These are phyloP conservation scores for Plasmodium malariae DNA, from an alignment of 169 alveolate species.

Conservation along the genomic window DNA sequence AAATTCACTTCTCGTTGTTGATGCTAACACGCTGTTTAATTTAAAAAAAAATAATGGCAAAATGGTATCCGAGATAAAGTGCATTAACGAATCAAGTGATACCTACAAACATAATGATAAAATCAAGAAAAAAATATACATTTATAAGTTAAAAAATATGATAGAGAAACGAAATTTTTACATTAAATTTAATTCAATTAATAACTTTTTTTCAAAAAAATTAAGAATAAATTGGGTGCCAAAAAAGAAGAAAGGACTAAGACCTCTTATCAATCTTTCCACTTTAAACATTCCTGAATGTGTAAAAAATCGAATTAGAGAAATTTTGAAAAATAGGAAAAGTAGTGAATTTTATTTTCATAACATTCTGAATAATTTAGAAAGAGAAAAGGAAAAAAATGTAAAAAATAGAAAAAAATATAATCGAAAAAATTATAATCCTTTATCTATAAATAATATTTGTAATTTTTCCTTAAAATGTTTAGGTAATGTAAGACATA, in stretches of 20 bases:
- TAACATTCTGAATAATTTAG: slow-evolving; percentile 50
- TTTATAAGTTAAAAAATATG: slow-evolving; percentile 33
- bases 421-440: slow-evolving; percentile 59
- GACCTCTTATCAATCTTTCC: slow-evolving; percentile 70
- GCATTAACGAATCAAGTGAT: too few species aligned
- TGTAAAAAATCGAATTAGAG: slow-evolving; percentile 47
- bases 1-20: too few species aligned
- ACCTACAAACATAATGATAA: background rate
- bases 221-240: slow-evolving; percentile 76
- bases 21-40: too few species aligned
- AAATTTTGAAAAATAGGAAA: slow-evolving; percentile 58
- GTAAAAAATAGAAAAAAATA: slow-evolving; percentile 29
- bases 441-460: slow-evolving; percentile 54
- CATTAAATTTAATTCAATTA: slow-evolving; percentile 33
- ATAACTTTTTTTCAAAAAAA: slow-evolving; percentile 53
- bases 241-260: slow-evolving; percentile 66
- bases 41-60: background rate
- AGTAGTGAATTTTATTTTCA: slow-evolving; percentile 71
- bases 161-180: slow-evolving; percentile 65
- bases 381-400: slow-evolving; percentile 46
- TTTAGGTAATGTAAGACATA: slow-evolving; percentile 47
- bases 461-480: slow-evolving; percentile 59
- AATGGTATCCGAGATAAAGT: too few species aligned
- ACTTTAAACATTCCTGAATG: slow-evolving; percentile 53
- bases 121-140: slow-evolving; percentile 17